Base-by-base conservation (phyloP, 208 protist genomes). In the Leishmania gerbilli region DNA sequence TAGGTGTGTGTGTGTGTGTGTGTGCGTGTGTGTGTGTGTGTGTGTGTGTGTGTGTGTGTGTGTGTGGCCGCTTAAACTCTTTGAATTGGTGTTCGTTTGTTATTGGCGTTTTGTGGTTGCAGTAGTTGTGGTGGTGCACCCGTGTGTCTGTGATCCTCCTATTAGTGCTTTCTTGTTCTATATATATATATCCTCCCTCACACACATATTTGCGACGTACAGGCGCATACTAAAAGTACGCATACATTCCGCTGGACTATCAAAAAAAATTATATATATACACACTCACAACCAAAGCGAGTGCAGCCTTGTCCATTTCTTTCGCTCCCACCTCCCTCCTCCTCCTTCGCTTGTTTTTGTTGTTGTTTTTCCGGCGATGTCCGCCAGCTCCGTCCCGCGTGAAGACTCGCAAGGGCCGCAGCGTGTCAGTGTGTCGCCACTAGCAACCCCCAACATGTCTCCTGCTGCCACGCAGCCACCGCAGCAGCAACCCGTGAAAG, bases 361-460 rank as follows among this genome's bases (percentile, higher is more conserved):
- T 53, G 27, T 60, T 75, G 8, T 56, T 75, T 0, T 55, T 72
- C 6, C 49, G 42, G 17, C 24, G 27, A 84, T 85, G 81, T 81
- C 71, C n/a, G 42, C 65, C 51, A 77, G 62, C n/a, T 27, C 76
- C 40, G 45, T 74, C 34, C 60, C 81, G 11, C 69, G 69, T 17
- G 81, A 81, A 58, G 72, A 79, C 71, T 40, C 37, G 64, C 65
- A 53, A 31, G 17, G 17, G 65, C 55, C 31, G 24, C 65, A 31
- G 55, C 75, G 19, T n/a, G 42, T 13, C 58, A 45, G 21, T 55
- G 55, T 53, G 34, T 53, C 75, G 27, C 75, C 75, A 27, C 5
- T 76, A 24, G 51, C 19, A 47, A 77, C 71, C 15, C 72, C 79
- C 34, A 45, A 74, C 51, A 31, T 76, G 42, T 68, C 67, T 24